Evolutionary conservation across 2,329 filamentous ascomycete species (phyloP).

Genomic region (Paradendryphiella salina): DNA sequence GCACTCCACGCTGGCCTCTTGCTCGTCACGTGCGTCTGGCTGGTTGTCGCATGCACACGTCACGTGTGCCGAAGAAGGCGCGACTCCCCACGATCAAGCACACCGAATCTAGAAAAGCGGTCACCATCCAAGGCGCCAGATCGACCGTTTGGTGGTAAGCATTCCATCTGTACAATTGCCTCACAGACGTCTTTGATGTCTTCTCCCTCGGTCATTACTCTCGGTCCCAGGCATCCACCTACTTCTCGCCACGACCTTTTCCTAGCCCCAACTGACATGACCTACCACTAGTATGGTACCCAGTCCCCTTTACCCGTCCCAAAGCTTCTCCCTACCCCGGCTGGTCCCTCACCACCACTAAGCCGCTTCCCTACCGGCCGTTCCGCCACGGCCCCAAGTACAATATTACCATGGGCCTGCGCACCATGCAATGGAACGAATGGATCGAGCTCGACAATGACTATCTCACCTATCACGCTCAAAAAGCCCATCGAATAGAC

Average conservation of each 20-base stretch:
- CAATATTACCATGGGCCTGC: slow-evolving; percentile 75
- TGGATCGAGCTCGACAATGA: slow-evolving; percentile 88
- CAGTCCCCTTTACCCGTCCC: slow-evolving; percentile 59
- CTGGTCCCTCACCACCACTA: slow-evolving; percentile 70
- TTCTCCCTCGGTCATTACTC: too few species aligned
- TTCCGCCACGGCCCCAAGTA: slow-evolving; percentile 79
- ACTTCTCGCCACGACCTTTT: neutral
- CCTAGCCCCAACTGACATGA: neutral
- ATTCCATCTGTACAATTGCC: neutral
- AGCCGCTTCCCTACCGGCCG: slow-evolving; percentile 75
- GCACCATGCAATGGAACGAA: slow-evolving; percentile 69
- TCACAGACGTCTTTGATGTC: too few species aligned
- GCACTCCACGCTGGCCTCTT: slow-evolving; percentile 40
- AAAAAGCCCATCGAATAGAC: slow-evolving; percentile 69
- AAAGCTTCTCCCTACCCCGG: slow-evolving; percentile 63
- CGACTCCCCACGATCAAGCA: slow-evolving; percentile 21
- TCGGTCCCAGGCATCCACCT: neutral
- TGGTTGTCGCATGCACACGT: slow-evolving; percentile 28
- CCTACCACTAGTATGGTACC: slow-evolving; percentile 7
- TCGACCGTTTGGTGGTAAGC: slow-evolving; percentile 54
- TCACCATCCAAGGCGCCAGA: slow-evolving; percentile 42
- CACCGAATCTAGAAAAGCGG: slow-evolving; percentile 55
- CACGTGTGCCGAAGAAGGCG: slow-evolving; percentile 31
- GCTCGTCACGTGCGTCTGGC: slow-evolving; percentile 40
- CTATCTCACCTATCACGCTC: slow-evolving; percentile 70